Evolutionary conservation across 1,139 yeast species (phyloP).

Genomic region (Kluyveromyces sp.): DNA sequence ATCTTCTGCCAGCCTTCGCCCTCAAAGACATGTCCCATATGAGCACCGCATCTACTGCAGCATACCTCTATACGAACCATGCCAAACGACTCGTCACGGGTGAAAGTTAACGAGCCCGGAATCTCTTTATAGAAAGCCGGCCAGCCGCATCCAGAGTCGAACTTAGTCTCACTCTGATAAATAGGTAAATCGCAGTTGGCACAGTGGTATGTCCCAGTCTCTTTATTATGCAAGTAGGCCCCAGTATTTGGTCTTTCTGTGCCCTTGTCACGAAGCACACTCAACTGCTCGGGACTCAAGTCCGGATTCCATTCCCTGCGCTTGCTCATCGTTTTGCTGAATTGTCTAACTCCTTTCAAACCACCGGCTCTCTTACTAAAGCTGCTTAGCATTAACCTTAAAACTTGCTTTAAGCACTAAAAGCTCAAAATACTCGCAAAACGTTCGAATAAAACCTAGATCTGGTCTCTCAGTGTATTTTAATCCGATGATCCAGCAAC

Average conservation of each 20-base stretch:
- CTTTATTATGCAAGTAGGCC: conserved; percentile 45
- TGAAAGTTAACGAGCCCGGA: conserved; percentile 64
- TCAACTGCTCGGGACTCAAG: conserved; percentile 69
- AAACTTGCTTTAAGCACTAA: background rate
- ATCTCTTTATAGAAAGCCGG: conserved; percentile 91
- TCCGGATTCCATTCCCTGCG: conserved; percentile 63
- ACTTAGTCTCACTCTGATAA: conserved; percentile 73
- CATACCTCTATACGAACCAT: conserved; percentile 83
- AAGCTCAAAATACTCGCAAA: background rate
- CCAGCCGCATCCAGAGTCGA: conserved; percentile 94
- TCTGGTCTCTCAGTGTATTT: too few species aligned
- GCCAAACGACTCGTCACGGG: conserved; percentile 58
- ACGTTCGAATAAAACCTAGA: too few species aligned
- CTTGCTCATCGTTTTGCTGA: conserved; percentile 3
- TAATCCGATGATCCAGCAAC: too few species aligned
- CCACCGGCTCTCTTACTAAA: background rate
- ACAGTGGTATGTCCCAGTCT: conserved; percentile 65
- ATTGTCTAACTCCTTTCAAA: background rate
- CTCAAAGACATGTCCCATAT: conserved; percentile 86
- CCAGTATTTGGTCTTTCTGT: conserved; percentile 85
- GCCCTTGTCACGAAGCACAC: conserved; percentile 68
- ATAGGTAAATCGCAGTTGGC: conserved; percentile 80
- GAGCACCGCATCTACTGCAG: conserved; percentile 87
- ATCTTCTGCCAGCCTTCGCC: conserved; percentile 81
- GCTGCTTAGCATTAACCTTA: background rate